phyloP scores from a whole-genome alignment of 169 alveolate genomes.

The Sarcocystis neurona region DNA sequence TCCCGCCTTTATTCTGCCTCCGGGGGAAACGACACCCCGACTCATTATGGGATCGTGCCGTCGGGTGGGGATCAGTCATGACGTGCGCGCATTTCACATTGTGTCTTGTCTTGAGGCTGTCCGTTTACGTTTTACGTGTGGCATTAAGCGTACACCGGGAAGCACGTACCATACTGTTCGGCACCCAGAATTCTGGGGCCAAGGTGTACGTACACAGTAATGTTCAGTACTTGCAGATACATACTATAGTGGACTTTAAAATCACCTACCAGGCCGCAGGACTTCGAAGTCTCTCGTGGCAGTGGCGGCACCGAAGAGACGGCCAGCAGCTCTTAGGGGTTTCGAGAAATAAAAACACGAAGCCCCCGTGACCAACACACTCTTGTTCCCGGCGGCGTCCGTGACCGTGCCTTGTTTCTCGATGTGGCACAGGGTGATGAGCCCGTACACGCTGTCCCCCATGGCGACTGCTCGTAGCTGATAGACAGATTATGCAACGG shows the following conservation, averaged over 20 bases:
- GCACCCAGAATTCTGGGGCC: neutral
- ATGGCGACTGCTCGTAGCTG: neutral
- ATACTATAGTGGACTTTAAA: neutral
- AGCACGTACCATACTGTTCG: neutral
- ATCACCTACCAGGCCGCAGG: neutral
- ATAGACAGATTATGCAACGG: neutral
- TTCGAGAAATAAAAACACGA: neutral
- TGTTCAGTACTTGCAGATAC: too few relatives aligned
- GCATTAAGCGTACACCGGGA: neutral
- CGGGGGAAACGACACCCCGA: too few relatives aligned
- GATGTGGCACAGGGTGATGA: neutral
- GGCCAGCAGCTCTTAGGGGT: neutral
- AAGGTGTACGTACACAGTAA: too few relatives aligned
- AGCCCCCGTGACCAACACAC: neutral
- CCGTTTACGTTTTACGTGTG: too few relatives aligned
- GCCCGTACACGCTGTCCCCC: neutral
- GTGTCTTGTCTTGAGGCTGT: too few relatives aligned
- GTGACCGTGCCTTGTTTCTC: neutral
- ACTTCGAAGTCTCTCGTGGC: constrained; percentile 7
- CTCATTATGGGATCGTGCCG: too few relatives aligned
- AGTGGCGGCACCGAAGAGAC: neutral
- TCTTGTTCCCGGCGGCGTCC: neutral
- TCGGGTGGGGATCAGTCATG: too few relatives aligned
- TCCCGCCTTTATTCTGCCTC: too few relatives aligned
- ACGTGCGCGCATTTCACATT: too few relatives aligned